Evolutionary conservation across 441 rosid genomes (phyloP).

Genomic region (Geranium incanum): DNA sequence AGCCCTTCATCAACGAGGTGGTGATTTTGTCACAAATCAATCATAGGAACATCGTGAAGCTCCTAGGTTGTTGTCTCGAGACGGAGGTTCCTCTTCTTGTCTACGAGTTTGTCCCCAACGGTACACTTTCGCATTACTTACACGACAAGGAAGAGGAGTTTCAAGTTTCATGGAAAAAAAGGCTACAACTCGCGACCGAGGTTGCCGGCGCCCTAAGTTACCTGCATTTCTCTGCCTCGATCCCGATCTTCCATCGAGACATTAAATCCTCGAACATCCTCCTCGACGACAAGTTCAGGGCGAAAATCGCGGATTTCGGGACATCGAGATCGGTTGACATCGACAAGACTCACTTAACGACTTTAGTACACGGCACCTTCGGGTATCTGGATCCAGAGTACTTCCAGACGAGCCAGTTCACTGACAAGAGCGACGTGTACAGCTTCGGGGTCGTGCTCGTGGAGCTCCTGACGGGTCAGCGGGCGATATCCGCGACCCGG

Average conservation of each 20-base stretch:
- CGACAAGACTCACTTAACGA: neutral
- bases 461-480: constrained; percentile 4
- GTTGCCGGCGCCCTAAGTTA: neutral
- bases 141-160: neutral
- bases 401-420: constrained; percentile 1
- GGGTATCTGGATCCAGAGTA: constrained; percentile 8
- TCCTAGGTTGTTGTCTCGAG: constrained; percentile 8
- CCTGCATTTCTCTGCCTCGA: neutral
- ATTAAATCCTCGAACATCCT: constrained; percentile 4
- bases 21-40: constrained; percentile 1
- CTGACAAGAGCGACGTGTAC: constrained; percentile 5
- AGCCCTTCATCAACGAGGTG: constrained; percentile 1
- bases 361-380: constrained; percentile 1
- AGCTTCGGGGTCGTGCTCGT: constrained; percentile 4
- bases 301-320: constrained; percentile 6
- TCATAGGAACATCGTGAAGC: constrained; percentile 8
- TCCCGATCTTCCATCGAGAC: neutral
- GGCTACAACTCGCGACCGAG: neutral
- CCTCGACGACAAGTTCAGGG: neutral
- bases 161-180: neutral
- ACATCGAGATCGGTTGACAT: neutral
- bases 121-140: neutral
- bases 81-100: neutral
- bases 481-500: constrained; percentile 3
- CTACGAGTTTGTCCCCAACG: constrained; percentile 2